Evolutionary conservation across 106 monocot genomes (phyloP).

Genomic region (Apostasia ramifera): DNA sequence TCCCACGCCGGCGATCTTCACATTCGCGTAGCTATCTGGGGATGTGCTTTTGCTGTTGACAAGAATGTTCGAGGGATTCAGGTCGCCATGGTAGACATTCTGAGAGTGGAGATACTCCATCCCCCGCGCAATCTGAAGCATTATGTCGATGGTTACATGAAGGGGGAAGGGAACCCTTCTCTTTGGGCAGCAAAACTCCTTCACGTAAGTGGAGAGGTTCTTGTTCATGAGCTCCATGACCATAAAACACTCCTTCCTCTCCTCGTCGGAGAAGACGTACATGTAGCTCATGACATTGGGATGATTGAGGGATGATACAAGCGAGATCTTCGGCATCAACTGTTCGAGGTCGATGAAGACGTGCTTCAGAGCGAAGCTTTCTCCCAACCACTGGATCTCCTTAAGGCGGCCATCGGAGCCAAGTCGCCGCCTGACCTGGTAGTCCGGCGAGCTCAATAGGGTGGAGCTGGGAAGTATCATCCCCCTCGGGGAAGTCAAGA

Average conservation of each 20-base stretch:
- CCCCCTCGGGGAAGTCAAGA: conserved; percentile 35
- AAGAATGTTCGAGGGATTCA: conserved; percentile 54
- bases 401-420: conserved; percentile 34
- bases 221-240: conserved; percentile 68
- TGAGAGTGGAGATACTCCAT: conserved; percentile 71
- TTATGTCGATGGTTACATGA: conserved; percentile 35
- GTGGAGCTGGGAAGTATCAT: conserved; percentile 37
- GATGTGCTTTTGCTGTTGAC: conserved; percentile 33
- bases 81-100: conserved; percentile 53
- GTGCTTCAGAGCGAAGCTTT: conserved; percentile 62
- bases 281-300: conserved; percentile 51
- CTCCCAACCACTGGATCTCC: conserved; percentile 81
- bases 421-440: conserved; percentile 46
- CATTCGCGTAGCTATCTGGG: conserved; percentile 39
- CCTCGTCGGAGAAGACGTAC: conserved; percentile 63
- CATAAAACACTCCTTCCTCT: conserved; percentile 61
- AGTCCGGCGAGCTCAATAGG: conserved; percentile 33
- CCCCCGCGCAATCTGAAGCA: conserved; percentile 72
- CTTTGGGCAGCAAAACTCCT: conserved; percentile 32
- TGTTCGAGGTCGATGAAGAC: conserved; percentile 46
- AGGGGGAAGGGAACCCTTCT: conserved; percentile 45
- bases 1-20: conserved; percentile 42
- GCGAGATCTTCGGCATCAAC: conserved; percentile 23
- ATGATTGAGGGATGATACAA: conserved; percentile 48
- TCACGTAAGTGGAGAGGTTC: conserved; percentile 45